Conservation (phyloP, 306 rosid genomes). For the Betula pendula region DNA sequence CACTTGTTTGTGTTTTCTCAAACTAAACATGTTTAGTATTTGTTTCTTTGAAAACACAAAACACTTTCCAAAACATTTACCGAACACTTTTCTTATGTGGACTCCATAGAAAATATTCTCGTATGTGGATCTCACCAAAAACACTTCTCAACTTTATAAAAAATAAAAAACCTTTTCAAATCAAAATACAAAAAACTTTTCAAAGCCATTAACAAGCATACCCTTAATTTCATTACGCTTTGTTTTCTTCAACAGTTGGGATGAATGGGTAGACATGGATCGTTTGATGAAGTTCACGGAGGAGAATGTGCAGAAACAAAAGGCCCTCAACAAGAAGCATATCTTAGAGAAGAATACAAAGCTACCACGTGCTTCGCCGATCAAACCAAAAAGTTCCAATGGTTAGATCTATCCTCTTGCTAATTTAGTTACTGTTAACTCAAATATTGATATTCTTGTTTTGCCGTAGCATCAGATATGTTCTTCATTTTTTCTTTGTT, state of each 20-base stretch:
- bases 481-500: background rate
- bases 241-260: slow-evolving; percentile 64
- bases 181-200: no score
- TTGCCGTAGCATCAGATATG: background rate
- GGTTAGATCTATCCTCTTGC: slow-evolving; percentile 40
- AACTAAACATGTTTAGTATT: no score
- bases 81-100: no score
- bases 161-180: no score
- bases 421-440: slow-evolving; percentile 8
- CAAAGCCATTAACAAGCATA: background rate
- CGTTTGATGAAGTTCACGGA: slow-evolving; percentile 64
- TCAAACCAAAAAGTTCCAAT: slow-evolving; percentile 44
- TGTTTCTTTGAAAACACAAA: no score
- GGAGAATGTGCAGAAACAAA: slow-evolving; percentile 53
- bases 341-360: slow-evolving; percentile 47
- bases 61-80: no score
- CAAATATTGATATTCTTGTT: background rate
- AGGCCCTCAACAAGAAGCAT: slow-evolving; percentile 28
- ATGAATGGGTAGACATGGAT: slow-evolving; percentile 77
- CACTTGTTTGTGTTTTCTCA: no score
- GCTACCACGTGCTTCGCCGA: slow-evolving; percentile 33
- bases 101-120: no score
- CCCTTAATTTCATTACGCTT: slow-evolving; percentile 7
- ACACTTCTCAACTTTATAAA: no score
- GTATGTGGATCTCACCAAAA: no score